Base-by-base conservation (phyloP, 768 basidiomycete species). In the Myochromella boudieri region DNA sequence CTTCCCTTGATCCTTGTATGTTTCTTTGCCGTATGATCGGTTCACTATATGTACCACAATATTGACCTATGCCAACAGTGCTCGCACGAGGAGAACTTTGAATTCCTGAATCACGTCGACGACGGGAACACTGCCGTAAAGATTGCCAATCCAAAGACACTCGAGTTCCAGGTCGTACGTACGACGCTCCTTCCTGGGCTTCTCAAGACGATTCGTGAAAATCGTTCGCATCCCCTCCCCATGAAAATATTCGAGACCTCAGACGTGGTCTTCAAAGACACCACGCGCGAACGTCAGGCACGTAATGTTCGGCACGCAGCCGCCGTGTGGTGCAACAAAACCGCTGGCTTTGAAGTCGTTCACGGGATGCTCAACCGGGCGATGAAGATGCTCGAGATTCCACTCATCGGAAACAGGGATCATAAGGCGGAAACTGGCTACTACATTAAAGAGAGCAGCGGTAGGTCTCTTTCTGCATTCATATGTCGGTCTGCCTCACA, bases 41-140 rank as follows among this genome's bases (percentile, higher is more conserved):
- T n/a, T n/a, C n/a, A n/a, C n/a, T n/a, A n/a, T n/a, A n/a, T n/a
- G n/a, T n/a, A n/a, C n/a, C n/a, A n/a, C n/a, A n/a, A n/a, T n/a
- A 20, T 47, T 27, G 32, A 46, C 32, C 48, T 21, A 18, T 37
- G 28, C 39, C 40, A 31, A 20, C 59, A 97, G 94, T 99, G 95
- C 69, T 97, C 95, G 9, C 93, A 94, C 60, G 95, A 97, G 67
- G 97, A 99, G 70, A 98, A 97, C 71, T 99, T 97, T 61, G 87
- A 82, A 40, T 94, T 84, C 75, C 76, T 99, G 52, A 97, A 97
- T 71, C 87, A 85, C 49, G 60, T 71, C 24, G 95, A 98, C 66
- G 87, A 91, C 54, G 84, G 84, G 31, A 79, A 79, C 27, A 78
- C 80, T 17, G 95, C 88, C 1, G 84, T 98, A 52, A 88, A 87